Percentiles rank a stretch among this genome's conserved stretches.
Evolutionary conservation across 257 asterid species (phyloP).

Genomic region (Solanum bulbocastanum): DNA sequence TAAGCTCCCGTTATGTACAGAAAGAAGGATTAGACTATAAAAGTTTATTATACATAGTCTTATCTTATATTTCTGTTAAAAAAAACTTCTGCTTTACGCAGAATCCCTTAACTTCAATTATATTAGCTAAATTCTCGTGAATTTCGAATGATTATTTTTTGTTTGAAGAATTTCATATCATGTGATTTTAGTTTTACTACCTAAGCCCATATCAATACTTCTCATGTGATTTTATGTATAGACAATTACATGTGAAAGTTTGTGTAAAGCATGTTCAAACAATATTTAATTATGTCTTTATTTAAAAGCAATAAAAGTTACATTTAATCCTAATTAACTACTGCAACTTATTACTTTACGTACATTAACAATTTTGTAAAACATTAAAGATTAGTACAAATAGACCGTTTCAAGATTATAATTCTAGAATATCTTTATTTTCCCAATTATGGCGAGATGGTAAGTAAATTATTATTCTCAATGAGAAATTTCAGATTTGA

Average conservation of each 20-base stretch:
- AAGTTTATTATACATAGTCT: no score
- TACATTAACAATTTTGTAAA: neutral
- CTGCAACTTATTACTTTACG: neutral
- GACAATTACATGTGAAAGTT: neutral
- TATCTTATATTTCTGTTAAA: no score
- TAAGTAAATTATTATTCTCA: neutral
- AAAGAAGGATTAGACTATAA: no score
- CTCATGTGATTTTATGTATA: neutral
- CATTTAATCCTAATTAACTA: neutral
- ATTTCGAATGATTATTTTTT: neutral
- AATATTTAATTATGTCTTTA: neutral
- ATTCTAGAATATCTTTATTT: neutral
- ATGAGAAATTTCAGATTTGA: neutral
- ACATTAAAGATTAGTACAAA: neutral
- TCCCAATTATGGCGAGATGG: accelerated
- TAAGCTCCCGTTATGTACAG: no score
- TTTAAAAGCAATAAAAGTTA: neutral
- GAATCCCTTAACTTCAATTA: neutral
- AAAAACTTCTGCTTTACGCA: neutral
- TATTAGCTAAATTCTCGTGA: neutral
- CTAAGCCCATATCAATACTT: neutral
- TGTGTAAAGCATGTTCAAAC: neutral
- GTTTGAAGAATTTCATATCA: neutral
- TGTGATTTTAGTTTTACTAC: neutral
- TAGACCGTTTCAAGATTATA: neutral